phyloP scores from a whole-genome alignment of 192 early-diverging fungal genomes.

The Podila minutissima region DNA sequence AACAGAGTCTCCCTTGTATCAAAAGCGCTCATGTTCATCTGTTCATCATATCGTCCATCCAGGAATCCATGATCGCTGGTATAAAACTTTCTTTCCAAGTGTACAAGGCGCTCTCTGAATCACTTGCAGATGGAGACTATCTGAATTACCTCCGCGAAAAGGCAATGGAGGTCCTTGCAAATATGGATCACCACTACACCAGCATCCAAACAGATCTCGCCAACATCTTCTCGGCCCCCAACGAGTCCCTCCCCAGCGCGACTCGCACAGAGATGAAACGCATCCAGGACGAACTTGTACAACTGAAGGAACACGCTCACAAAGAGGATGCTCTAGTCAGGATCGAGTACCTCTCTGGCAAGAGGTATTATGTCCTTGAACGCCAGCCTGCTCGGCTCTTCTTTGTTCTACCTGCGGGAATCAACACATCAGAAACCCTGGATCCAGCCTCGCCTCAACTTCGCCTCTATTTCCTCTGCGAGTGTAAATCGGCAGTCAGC shows the following conservation, averaged over 20 bases:
- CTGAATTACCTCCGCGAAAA: no score
- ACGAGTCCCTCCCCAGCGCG: background rate
- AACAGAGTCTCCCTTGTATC: no score
- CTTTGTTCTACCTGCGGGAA: background rate
- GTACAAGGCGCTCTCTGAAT: no score
- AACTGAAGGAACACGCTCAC: background rate
- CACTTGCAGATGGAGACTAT: no score
- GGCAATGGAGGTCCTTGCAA: no score
- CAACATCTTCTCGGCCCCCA: no score
- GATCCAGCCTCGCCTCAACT: background rate
- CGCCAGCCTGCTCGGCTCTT: background rate
- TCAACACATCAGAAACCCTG: background rate
- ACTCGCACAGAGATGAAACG: background rate
- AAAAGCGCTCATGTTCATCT: no score
- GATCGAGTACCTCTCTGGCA: background rate
- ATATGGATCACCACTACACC: no score
- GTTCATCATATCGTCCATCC: no score
- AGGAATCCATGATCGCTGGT: no score
- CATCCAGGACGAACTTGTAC: background rate
- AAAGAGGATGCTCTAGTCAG: background rate
- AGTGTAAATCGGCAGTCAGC: background rate
- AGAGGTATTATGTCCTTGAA: background rate
- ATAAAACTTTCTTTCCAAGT: no score
- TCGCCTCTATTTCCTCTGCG: background rate
- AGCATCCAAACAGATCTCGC: no score